Evolutionary conservation across 306 rosid species (phyloP), one percentile per base, ranked within the genome.

Genomic region (Arachis stenosperma): DNA sequence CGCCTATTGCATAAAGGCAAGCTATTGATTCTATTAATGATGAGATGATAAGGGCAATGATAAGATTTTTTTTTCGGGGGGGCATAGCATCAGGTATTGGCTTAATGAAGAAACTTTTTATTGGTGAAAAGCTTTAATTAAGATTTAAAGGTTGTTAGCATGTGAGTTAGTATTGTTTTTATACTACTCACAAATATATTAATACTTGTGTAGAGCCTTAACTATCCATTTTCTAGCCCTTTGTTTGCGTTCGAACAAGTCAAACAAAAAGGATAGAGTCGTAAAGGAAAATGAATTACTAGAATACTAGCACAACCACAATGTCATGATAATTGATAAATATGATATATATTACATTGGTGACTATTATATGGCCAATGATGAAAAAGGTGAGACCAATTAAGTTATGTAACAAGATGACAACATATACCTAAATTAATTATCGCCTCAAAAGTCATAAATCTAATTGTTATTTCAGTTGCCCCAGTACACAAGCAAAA

Each of bases 261-360:
- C 87, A 80, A 84, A 75, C 65, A 59, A 77, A 76, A 67, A 59
- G 30, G 67, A 46, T 43, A 52, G 80, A 72, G 61, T 59, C 54
- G 11, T 59, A 76, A 59, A 43, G 73, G 54, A 67, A 80, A 80
- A 62, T 36, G 55, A 75, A 33, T 33, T 33, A 71, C 68, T 12
- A 67, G 42, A 63, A 67, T 33, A 71, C 68, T 12, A 67, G 42
- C 69, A 67, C 44, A 55, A 76, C 57, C 55, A 59, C 6, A 68
- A 60, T 60, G 58, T 8, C 40, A 60, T 69, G 41, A 30, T 61
- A 68, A 69, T 22, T 37, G 29, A 30, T 61, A 68, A 69, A 39
- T 37, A 65, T 61, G 73, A 71, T 71, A 76, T 42, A 71, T 65
- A 76, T 42, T 74, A 58, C 52, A 63, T 11, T 54, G 2, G 74